phyloP scores from a whole-genome alignment of 2,329 filamentous ascomycete genomes.

The Aspergillus vadensis region DNA sequence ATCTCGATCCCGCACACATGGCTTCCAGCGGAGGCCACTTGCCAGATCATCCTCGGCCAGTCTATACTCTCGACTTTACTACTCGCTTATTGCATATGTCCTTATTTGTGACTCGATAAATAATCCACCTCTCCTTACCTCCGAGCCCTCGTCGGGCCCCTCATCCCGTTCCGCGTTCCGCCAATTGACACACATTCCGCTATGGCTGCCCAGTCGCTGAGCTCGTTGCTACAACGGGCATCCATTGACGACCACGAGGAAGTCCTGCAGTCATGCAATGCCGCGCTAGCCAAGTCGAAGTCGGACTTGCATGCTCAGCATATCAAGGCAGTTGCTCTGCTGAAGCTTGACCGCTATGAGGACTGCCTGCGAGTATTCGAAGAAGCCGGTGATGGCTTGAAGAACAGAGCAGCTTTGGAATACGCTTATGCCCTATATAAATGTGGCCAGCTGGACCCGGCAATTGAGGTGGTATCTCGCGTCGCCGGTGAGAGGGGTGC shows the following conservation, averaged over 20 bases:
- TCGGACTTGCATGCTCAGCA: conserved; percentile 59
- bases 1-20: conserved; percentile 23
- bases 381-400: conserved; percentile 54
- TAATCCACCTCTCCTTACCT: background rate
- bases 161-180: background rate
- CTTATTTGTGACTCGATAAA: background rate
- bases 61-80: background rate
- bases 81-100: background rate
- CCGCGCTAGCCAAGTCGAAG: conserved; percentile 59
- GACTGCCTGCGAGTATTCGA: conserved; percentile 61
- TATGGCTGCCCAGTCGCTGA: conserved; percentile 51
- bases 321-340: conserved; percentile 60
- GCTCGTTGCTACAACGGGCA: conserved; percentile 58
- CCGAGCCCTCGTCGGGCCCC: conserved; percentile 6
- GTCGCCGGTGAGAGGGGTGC: conserved; percentile 51
- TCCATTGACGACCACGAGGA: conserved; percentile 65
- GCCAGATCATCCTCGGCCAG: background rate
- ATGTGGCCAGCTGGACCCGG: conserved; percentile 56
- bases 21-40: conserved; percentile 9
- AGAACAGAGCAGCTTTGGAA: conserved; percentile 58
- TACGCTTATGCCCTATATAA: conserved; percentile 67
- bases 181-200: conserved; percentile 26
- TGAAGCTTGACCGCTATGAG: conserved; percentile 66
- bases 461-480: conserved; percentile 53
- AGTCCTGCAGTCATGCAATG: conserved; percentile 61